These are phyloP conservation scores for Penicillium sp. DNA, from an alignment of 2,329 filamentous ascomycete genomes.

Conservation along the genomic window DNA sequence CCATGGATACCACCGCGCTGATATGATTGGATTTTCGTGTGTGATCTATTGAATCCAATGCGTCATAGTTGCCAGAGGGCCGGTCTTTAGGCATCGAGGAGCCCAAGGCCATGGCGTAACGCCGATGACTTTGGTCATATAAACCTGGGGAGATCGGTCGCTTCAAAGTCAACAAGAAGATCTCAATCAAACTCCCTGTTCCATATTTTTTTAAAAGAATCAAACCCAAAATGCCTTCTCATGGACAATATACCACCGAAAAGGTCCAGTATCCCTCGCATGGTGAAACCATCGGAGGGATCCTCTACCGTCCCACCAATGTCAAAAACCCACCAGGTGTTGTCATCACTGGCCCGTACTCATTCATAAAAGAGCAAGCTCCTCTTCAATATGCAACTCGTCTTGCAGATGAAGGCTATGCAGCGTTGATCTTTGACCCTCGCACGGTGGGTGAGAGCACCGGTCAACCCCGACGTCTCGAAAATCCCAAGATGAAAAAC, in stretches of 20 bases:
- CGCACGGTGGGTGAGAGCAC: conserved; percentile 35
- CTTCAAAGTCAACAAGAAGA: no score
- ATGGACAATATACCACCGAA: conserved; percentile 30
- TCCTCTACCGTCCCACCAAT: conserved; percentile 24
- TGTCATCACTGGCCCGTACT: conserved; percentile 27
- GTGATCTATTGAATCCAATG: no score
- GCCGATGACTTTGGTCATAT: no score
- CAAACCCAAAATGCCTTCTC: conserved; percentile 22
- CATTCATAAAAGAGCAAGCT: conserved; percentile 35
- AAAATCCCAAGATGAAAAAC: neutral
- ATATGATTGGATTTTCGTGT: no score
- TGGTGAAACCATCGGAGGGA: conserved; percentile 24
- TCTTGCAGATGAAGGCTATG: conserved; percentile 35
- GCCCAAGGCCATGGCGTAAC: no score
- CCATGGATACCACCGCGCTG: no score
- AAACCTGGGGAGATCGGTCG: no score
- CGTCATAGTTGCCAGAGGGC: no score
- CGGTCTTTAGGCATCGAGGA: no score
- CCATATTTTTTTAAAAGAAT: neutral
- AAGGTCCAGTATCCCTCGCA: conserved; percentile 30
- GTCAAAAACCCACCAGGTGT: conserved; percentile 27
- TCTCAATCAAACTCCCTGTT: no score
- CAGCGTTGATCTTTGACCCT: conserved; percentile 34
- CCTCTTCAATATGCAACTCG: conserved; percentile 33
- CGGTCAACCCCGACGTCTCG: conserved; percentile 27